Base-by-base conservation (phyloP, 257 asterid genomes). In the Fraxinus pennsylvanica region DNA sequence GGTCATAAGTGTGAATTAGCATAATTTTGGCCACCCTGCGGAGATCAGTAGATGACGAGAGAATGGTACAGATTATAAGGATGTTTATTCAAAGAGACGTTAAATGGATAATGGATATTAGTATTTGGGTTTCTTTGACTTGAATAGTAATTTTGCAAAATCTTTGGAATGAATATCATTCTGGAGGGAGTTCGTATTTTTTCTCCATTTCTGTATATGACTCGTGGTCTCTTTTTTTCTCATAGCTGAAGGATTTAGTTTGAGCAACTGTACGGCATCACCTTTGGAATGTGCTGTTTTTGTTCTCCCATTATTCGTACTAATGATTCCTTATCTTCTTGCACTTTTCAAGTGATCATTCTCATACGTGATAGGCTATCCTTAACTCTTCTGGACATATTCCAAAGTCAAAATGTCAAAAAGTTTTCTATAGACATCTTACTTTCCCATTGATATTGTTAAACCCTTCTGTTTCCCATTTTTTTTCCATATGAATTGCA, bases 401-500 rank as follows among this genome's bases (percentile, higher is more conserved):
- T 74, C 50, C 36, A 63, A 63, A 63, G 36, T 63, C 36, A 63
- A 43, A 43, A 43, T 33, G 36, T 33, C 36, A 33, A 33, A 33
- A 33, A 33, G 32, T 25, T 71, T 21, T 39, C 15, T 41, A 22
- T 22, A 41, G 63, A 29, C 59, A 29, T 79, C 52, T 73, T 69
- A 76, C 43, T 81, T 47, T 77, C 74, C 30, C 47, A 50, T 32
- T 68, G 72, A 65, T 72, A 77, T 57, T 21, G 52, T 43, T 43
- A 13, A 43, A 43, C 13, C 35, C 39, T 69, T n/a, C 68, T 39
- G 43, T 63, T 57, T 70, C 30, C 72, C 52, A 2, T 52, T 54
- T 14, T 59, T 33, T 59, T 32, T 47, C 76, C 74, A 29, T 82
- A 47, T 70, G 45, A 82, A 57, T 78, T 79, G 47, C 79, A 96